Evolutionary conservation across 768 basidiomycete species (phyloP).

Genomic region (Peribolospora baueri): DNA sequence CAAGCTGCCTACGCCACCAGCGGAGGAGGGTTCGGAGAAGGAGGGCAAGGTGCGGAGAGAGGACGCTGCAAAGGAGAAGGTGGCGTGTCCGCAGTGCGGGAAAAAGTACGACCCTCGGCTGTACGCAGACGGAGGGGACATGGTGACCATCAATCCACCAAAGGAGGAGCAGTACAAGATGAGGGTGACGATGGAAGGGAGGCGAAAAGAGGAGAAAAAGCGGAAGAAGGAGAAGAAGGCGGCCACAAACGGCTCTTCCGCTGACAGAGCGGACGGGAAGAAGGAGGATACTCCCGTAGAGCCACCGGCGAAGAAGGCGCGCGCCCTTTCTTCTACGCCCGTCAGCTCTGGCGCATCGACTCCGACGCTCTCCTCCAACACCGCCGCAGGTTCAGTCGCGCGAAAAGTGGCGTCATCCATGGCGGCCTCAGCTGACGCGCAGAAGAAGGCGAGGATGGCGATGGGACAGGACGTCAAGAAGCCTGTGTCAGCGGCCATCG

Average conservation of each 20-base stretch:
- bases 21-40: conserved; percentile 13
- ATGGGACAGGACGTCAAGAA: too few species aligned
- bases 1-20: conserved; percentile 6
- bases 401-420: too few species aligned
- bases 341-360: too few species aligned
- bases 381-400: too few species aligned
- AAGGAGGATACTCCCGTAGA: too few species aligned
- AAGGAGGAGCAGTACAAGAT: conserved; percentile 31
- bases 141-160: conserved; percentile 36
- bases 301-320: too few species aligned
- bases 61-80: conserved; percentile 11
- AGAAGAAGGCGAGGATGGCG: too few species aligned
- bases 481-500: too few species aligned
- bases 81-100: conserved; percentile 13
- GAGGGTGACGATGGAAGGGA: conserved; percentile 27
- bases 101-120: conserved; percentile 45
- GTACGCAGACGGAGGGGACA: conserved; percentile 45
- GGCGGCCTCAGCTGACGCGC: too few species aligned
- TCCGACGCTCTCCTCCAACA: too few species aligned
- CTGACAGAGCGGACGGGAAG: too few species aligned
- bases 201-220: conserved; percentile 31
- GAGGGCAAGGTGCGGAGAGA: conserved; percentile 15
- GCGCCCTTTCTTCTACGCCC: too few species aligned
- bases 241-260: conserved; percentile 5
- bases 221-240: conserved; percentile 31